Base-by-base conservation (phyloP, 176 grass and related monocot genomes). In the Carex littledalei region DNA sequence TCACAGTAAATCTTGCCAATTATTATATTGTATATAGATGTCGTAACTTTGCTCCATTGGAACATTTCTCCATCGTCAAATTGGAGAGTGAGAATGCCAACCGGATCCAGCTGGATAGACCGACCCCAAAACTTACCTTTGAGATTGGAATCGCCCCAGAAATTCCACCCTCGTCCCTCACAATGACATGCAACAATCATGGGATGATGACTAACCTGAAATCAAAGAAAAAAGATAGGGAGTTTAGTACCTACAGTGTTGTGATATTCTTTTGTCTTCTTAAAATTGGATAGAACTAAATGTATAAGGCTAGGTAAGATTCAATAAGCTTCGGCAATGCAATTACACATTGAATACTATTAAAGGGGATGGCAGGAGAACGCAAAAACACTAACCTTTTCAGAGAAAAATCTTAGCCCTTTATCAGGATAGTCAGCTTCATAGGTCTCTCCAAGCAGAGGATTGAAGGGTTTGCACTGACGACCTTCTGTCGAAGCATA, bases 21-120 rank as follows among this genome's bases (percentile, higher is more conserved):
- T 91, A 98, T 98, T 60, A 98, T 98, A 92, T 98, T 98, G 81
- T 98, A 98, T 89, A 98, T 94, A 84, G 92, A 94, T 79, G 95
- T 98, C 37, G 95, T 98, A 58, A 98, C 95, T 89, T 98, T 98
- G 82, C 92, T 94, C 95, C 95, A 98, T 57, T 90, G 92, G 86
- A 98, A 98, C 55, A 80, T 94, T 54, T 98, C 95, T 65, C 91
- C 95, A 3, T 98, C 95, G 88, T 98, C 95, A 86, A 94, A 98
- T 70, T 98, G 88, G 39, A 98, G 95, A 37, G 92, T 98, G 15
- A 98, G 86, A 81, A 98, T 79, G 31, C 95, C 95, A 87, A 93
- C 90, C 39, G 95, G 95, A 84, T 98, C 95, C 87, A 98, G 95
- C 72, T 98, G 95, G 85, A 98, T 98, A 45, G 95, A 98, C 87